Percentiles rank a stretch among this genome's conserved stretches.
Evolutionary conservation across 78 protist species (phyloP).

Genomic region (Dictyostelium intermedium): DNA sequence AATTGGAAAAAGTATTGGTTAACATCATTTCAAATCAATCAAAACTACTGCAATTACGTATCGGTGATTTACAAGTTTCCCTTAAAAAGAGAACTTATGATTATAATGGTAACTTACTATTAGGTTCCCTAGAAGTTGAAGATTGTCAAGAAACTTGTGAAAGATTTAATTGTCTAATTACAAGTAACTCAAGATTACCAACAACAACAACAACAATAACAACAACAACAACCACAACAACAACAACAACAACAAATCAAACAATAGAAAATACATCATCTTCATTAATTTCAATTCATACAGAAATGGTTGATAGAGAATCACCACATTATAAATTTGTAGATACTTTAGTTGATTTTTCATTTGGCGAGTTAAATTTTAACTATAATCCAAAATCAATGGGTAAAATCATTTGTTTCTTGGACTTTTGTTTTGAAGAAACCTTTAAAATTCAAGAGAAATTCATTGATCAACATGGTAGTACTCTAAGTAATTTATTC

Average conservation of each 20-base stretch:
- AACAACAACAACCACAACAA: neutral
- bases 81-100: conserved; percentile 45
- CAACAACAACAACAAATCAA: neutral
- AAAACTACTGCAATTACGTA: conserved; percentile 31
- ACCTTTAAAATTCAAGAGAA: conserved; percentile 43
- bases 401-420: conserved; percentile 20
- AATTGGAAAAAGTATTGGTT: conserved; percentile 10
- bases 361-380: conserved; percentile 63
- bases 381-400: conserved; percentile 68
- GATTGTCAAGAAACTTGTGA: conserved; percentile 37
- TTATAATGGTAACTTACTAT: conserved; percentile 5
- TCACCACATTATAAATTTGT: conserved; percentile 42
- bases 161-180: conserved; percentile 27
- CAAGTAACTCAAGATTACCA: conserved; percentile 15
- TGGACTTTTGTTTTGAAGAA: conserved; percentile 72
- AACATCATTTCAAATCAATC: conserved; percentile 3
- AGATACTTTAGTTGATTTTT: conserved; percentile 31
- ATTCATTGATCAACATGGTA: neutral
- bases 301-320: conserved; percentile 34
- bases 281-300: conserved; percentile 35
- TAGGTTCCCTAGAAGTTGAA: conserved; percentile 46
- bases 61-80: conserved; percentile 6
- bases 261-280: neutral
- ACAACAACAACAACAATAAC: neutral
- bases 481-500: neutral